Evolutionary conservation across 1,284 basidiomycete species (phyloP), one percentile per base, ranked within the genome.

Genomic region (Moesziomyces parantarcticus): DNA sequence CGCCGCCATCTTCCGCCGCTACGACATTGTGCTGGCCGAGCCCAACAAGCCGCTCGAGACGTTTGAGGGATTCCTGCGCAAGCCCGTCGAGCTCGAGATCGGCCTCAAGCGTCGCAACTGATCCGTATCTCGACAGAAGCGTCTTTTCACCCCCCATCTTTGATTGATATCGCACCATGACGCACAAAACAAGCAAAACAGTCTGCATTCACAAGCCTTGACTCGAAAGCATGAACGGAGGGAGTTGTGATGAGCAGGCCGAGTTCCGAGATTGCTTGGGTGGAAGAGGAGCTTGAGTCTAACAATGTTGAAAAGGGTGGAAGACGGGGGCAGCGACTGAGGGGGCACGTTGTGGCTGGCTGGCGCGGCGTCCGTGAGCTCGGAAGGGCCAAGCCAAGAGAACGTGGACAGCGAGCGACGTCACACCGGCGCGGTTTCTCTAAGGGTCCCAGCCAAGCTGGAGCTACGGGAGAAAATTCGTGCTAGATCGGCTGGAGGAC

Each of bases 61-160:
- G 26, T 67, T 72, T 43, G 79, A 80, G 43, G 79, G 79, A 0
- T 80, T 80, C 65, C 63, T 80, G 40, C 49, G 76, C 22, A 80
- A 80, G 61, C 78, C 78, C 1, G 64, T 64, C 13, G 53, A 53
- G 32, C 62, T 77, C 20, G 59, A 58, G 26, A 50, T 75, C 45
- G 75, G 75, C 42, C 50, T 79, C 49, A 68, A 70, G 57, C 62
- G 77, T 23, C 61, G 76, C 22, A 21, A 50, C 22, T 75, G 41
- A 58, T 39, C 6, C 14, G 11, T 7, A 11, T 32, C 29, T 32
- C 36, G 36, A 2, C 36, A 32, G 13, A 32, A 32, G 29, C 13
- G 36, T 18, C 36, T 39, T 39, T 14, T 16, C 36, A 16, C 36
- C 36, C 7, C 6, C 14, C 14, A 39, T 6, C 18, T 39, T 6